Evolutionary conservation across 2,329 filamentous ascomycete genomes (phyloP).

Genomic region (Metarhizium sp.): DNA sequence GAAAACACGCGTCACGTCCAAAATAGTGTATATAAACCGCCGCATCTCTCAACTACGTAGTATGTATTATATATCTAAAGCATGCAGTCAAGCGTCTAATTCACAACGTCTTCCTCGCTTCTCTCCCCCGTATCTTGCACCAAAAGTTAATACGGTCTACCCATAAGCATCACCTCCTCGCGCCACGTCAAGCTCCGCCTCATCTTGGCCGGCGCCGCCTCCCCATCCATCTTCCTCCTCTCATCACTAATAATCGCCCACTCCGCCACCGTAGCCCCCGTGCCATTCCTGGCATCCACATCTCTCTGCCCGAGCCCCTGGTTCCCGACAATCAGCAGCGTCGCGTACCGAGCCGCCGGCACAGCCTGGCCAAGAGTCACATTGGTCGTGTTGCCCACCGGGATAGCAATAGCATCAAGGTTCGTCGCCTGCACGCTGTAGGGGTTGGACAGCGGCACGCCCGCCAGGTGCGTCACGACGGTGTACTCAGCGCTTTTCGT

Average conservation of each 20-base stretch:
- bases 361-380: constrained; percentile 7
- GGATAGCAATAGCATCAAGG: constrained; percentile 8
- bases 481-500: constrained; percentile 1
- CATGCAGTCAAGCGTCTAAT: no score
- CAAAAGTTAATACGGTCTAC: no score
- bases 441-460: constrained; percentile 8
- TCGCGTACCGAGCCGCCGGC: constrained; percentile 9
- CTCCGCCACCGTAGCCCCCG: constrained; percentile 12
- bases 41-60: no score
- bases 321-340: constrained; percentile 11
- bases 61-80: no score
- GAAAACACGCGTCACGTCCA: no score
- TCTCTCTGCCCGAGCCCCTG: constrained; percentile 8
- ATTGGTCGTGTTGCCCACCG: constrained; percentile 11
- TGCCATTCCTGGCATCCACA: constrained; percentile 7
- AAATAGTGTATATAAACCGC: no score
- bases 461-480: constrained; percentile 3
- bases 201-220: no score
- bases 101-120: no score
- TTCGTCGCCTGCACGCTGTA: constrained; percentile 3
- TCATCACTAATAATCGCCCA: constrained; percentile 8
- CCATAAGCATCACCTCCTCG: neutral
- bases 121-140: no score
- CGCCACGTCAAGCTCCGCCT: neutral
- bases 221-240: no score